Evolutionary conservation across 2,329 filamentous ascomycete species (phyloP), one percentile per base, ranked within the genome.

Genomic region (Sclerotinia glacialis): DNA sequence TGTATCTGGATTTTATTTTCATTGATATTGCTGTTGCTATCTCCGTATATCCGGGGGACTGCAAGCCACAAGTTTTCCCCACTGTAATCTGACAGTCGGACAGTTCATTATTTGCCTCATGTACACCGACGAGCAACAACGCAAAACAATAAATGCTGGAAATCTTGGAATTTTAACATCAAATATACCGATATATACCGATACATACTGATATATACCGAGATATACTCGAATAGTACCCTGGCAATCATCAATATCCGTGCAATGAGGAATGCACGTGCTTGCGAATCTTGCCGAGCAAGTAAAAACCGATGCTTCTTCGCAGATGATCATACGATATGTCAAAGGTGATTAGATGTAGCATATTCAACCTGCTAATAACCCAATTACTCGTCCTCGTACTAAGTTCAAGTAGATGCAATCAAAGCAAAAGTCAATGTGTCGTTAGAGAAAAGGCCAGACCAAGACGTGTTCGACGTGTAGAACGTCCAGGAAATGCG

Each of bases 261-360:
- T 23, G 14, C 71, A 71, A 61, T 60, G 68, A 40, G 70, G 73
- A 76, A 74, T 65, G 72, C 74, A 56, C 71, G 71, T 66, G 74
- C 74, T n/a, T 76, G 74, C 49, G 74, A 76, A 65, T 68, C 71
- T 44, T 76, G 74, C 49, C 64, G 74, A 46, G 71, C 68, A 14
- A 73, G 72, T 62, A 76, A 76, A 54, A 74, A 72, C 46, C 70
- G 71, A 11, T 76, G 74, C 58, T 69, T 71, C 16, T 74, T 72
- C 42, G 60, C 65, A 26, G 65, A 54, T 21, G 60, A 73, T 11
- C 52, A 66, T n/a, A 67, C 59, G 5, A 56, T 69, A 11, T 76
- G 74, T 53, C 72, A 72, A 23, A 70, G 60, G 65, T 67, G 28
- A 23, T 28, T 1, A n/a, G n/a, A n/a, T n/a, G n/a, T n/a, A 7